Conservation (phyloP, 2,329 filamentous ascomycete species). For the Lecanoromycetidae sp. region DNA sequence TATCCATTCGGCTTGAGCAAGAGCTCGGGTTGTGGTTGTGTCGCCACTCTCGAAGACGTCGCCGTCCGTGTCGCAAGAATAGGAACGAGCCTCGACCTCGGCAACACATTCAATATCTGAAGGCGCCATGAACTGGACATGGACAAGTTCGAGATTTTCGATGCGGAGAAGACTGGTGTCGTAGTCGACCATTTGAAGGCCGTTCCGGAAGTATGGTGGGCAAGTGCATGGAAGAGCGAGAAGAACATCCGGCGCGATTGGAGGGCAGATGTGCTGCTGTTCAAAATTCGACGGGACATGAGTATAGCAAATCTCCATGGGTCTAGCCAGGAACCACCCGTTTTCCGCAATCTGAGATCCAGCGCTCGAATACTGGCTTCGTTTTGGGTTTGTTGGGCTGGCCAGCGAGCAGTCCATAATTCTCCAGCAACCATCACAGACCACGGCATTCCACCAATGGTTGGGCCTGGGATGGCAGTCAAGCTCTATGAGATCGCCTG, state of each 20-base stretch:
- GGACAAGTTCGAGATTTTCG: slow-evolving; percentile 86
- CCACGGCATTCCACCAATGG: slow-evolving; percentile 94
- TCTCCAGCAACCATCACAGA: slow-evolving; percentile 91
- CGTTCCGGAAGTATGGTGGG: slow-evolving; percentile 76
- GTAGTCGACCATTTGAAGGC: slow-evolving; percentile 70
- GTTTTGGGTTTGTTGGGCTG: slow-evolving; percentile 75
- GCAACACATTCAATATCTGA: slow-evolving; percentile 83
- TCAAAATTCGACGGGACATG: slow-evolving; percentile 78
- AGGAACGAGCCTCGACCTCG: slow-evolving; percentile 77
- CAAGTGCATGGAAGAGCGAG: slow-evolving; percentile 77
- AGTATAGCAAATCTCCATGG: slow-evolving; percentile 86
- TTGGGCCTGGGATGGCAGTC: slow-evolving; percentile 77
- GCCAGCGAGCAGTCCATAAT: slow-evolving; percentile 91
- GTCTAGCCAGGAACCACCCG: slow-evolving; percentile 90
- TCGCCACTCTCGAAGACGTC: slow-evolving; percentile 92
- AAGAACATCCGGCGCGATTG: slow-evolving; percentile 72
- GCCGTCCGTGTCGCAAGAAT: slow-evolving; percentile 71
- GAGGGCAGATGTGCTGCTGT: slow-evolving; percentile 87
- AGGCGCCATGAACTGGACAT: slow-evolving; percentile 77
- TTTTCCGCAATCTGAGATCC: slow-evolving; percentile 60
- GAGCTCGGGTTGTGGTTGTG: slow-evolving; percentile 66
- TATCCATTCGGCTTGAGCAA: slow-evolving; percentile 88
- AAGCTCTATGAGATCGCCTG: slow-evolving; percentile 70
- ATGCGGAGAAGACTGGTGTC: slow-evolving; percentile 77
- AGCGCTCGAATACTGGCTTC: slow-evolving; percentile 63